A percentile compares a stretch with the other conserved stretches of the same genome.
phyloP scores from a whole-genome alignment of 495 filamentous ascomycete genomes.

The Oleoguttula mirabilis region DNA sequence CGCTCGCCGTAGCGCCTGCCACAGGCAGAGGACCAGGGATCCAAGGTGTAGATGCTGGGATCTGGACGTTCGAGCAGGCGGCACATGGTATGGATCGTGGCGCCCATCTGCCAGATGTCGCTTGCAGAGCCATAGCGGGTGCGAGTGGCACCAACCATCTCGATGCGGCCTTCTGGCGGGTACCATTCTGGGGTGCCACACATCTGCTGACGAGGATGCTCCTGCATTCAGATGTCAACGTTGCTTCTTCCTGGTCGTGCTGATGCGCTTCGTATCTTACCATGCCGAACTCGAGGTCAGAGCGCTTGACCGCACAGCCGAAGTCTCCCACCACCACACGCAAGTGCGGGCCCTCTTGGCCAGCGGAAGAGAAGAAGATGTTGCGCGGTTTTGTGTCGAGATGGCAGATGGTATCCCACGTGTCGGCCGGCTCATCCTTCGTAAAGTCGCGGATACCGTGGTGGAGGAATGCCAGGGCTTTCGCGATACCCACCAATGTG shows the following conservation, averaged over 20 bases:
- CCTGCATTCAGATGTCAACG: neutral
- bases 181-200: neutral
- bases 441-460: neutral
- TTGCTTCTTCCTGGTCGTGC: neutral
- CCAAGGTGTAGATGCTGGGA: neutral
- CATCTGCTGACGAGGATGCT: neutral
- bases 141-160: neutral
- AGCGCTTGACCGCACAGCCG: constrained; percentile 1
- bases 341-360: neutral
- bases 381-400: constrained; percentile 5
- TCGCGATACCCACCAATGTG: neutral
- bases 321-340: constrained; percentile 11
- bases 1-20: neutral
- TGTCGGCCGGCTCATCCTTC: neutral
- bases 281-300: neutral
- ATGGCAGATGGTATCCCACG: constrained; percentile 3
- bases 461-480: constrained; percentile 5
- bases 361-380: constrained; percentile 2
- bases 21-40: neutral
- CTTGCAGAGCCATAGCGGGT: constrained; percentile 3
- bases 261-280: neutral
- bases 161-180: constrained; percentile 1
- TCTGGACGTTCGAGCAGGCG: neutral
- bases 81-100: constrained; percentile 1
- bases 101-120: constrained; percentile 5